phyloP scores from a whole-genome alignment of 202 grass and related monocot species.

The Zoysia matrella region DNA sequence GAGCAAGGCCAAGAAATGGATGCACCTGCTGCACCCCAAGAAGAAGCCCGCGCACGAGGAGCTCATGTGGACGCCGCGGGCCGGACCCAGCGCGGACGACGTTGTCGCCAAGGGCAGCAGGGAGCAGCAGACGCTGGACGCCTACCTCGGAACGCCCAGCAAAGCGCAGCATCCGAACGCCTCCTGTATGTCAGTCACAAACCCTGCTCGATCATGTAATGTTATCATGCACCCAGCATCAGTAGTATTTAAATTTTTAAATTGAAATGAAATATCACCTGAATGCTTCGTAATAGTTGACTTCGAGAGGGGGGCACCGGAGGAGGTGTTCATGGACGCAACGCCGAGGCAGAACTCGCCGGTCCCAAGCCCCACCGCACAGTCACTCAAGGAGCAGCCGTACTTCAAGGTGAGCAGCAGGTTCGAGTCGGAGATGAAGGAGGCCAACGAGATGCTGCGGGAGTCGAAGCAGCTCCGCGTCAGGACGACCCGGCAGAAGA shows the following conservation, averaged over 20 bases:
- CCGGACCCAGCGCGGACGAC: conserved; percentile 33
- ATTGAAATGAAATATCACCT: conserved; percentile 24
- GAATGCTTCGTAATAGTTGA: not conserved
- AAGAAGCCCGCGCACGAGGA: conserved; percentile 59
- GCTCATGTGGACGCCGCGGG: conserved; percentile 49
- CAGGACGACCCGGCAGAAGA: conserved; percentile 46
- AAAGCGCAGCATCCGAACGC: conserved; percentile 9
- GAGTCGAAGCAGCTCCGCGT: conserved; percentile 56
- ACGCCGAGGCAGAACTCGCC: conserved; percentile 44
- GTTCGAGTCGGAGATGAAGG: conserved; percentile 70
- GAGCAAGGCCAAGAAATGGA: conserved; percentile 94
- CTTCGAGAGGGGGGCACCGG: not conserved
- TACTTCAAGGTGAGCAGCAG: conserved; percentile 54
- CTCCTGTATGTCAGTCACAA: conserved; percentile 38
- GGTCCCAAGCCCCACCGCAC: conserved; percentile 30
- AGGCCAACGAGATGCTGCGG: conserved; percentile 66
- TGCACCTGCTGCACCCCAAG: conserved; percentile 67
- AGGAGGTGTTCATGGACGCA: conserved; percentile 47
- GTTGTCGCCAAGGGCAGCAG: not conserved
- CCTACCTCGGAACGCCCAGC: conserved; percentile 47
- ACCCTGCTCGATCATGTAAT: not conserved
- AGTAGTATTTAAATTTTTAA: not conserved
- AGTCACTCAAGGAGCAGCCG: conserved; percentile 38
- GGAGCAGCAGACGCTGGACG: conserved; percentile 22
- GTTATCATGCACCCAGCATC: not conserved